Percentiles rank a stretch among this genome's conserved stretches.
phyloP scores from a whole-genome alignment of 1,284 basidiomycete species.

The Ganoderma leucocontextum region DNA sequence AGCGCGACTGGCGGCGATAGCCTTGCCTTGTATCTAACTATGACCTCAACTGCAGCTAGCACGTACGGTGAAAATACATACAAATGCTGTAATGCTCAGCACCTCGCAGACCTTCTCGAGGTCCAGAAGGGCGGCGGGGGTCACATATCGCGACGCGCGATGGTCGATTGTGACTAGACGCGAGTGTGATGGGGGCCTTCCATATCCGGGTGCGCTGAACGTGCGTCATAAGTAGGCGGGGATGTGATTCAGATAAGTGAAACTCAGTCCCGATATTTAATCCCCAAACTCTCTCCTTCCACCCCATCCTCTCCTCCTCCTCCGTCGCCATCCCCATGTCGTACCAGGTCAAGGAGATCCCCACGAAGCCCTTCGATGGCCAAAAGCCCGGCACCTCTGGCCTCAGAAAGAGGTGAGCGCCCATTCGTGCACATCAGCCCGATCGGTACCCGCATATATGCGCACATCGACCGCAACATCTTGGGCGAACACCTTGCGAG shows the following conservation, averaged over 20 bases:
- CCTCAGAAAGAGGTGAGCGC: constrained; percentile 83
- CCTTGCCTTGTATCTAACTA: not conserved
- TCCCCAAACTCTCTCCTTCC: constrained; percentile 13
- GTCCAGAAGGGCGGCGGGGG: not conserved
- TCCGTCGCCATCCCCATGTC: constrained; percentile 59
- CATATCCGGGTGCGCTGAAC: constrained; percentile 28
- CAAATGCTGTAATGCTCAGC: not conserved
- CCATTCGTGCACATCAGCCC: constrained; percentile 17
- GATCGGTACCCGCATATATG: constrained; percentile 17
- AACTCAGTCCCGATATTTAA: constrained; percentile 16
- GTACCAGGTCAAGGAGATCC: constrained; percentile 62
- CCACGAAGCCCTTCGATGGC: constrained; percentile 84
- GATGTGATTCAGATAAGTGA: not conserved
- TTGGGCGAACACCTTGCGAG: not conserved
- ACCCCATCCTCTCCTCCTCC: constrained; percentile 7
- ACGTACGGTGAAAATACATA: not conserved
- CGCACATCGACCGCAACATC: not conserved
- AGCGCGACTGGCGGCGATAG: constrained; percentile 4
- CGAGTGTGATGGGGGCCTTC: constrained; percentile 28
- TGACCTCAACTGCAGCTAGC: not conserved
- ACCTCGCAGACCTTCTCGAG: not conserved
- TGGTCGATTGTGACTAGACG: constrained; percentile 29
- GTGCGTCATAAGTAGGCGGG: constrained; percentile 35
- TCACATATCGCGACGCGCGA: constrained; percentile 17
- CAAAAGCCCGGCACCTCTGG: constrained; percentile 97